phyloP scores from a whole-genome alignment of 805 yeast genomes.

The Candida cerambycidarum region DNA sequence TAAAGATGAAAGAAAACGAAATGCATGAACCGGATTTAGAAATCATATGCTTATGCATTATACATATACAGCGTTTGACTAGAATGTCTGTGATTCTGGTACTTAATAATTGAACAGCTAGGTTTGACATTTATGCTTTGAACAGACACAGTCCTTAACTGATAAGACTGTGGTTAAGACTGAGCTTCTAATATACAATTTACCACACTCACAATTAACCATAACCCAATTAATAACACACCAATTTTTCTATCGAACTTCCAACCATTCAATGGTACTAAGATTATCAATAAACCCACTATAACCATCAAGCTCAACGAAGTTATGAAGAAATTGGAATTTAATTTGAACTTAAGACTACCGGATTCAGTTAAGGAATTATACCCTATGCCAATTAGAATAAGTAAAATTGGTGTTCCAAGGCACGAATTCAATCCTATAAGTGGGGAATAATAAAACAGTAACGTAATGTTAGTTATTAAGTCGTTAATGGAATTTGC shows the following conservation, averaged over 20 bases:
- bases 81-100: no score
- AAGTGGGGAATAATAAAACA: constrained; percentile 35
- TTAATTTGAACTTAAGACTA: constrained; percentile 20
- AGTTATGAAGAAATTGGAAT: constrained; percentile 23
- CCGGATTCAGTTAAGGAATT: constrained; percentile 35
- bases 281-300: constrained; percentile 21
- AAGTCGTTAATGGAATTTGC: constrained; percentile 55
- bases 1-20: no score
- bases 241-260: constrained; percentile 32
- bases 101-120: no score
- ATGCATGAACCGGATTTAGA: no score
- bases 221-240: constrained; percentile 17
- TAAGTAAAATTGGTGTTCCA: constrained; percentile 52
- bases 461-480: constrained; percentile 49
- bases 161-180: neutral
- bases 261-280: constrained; percentile 36
- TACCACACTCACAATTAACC: constrained; percentile 20
- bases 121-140: no score
- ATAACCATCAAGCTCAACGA: constrained; percentile 26
- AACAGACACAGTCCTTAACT: no score
- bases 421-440: constrained; percentile 52
- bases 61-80: no score
- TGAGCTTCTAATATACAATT: constrained; percentile 14
- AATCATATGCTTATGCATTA: no score
- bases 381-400: constrained; percentile 51